Evolutionary conservation across 2,329 filamentous ascomycete genomes (phyloP).

Genomic region (Diaporthe citrichinensis): DNA sequence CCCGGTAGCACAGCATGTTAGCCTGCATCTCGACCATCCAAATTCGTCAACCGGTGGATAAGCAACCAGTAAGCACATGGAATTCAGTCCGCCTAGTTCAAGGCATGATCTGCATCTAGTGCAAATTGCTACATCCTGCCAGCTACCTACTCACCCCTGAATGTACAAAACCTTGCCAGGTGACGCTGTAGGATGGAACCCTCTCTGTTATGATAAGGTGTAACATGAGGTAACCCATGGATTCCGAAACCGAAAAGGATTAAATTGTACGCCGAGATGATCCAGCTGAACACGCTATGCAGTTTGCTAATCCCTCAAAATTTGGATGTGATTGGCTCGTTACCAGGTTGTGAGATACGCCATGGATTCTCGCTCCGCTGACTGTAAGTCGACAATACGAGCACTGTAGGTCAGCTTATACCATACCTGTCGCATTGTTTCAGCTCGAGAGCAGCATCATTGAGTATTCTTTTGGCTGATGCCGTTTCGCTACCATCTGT

Average conservation of each 20-base stretch:
- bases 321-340: background rate
- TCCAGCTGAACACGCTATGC: background rate
- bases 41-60: background rate
- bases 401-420: slow-evolving; percentile 14
- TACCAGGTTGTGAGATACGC: background rate
- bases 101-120: background rate
- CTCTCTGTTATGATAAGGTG: background rate
- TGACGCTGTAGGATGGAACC: no score
- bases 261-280: background rate
- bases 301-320: background rate
- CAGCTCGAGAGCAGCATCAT: background rate
- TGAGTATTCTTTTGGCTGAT: no score
- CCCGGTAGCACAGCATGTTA: background rate
- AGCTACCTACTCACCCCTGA: no score
- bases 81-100: background rate
- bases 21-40: background rate
- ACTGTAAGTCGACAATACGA: background rate
- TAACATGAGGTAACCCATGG: no score
- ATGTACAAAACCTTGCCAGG: no score
- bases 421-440: background rate
- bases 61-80: background rate
- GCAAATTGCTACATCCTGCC: background rate
- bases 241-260: no score
- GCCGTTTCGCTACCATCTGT: background rate
- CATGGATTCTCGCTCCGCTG: slow-evolving; percentile 2